Evolutionary conservation across 2,329 filamentous ascomycete genomes (phyloP).

Genomic region (Trichoderma endophyticum): DNA sequence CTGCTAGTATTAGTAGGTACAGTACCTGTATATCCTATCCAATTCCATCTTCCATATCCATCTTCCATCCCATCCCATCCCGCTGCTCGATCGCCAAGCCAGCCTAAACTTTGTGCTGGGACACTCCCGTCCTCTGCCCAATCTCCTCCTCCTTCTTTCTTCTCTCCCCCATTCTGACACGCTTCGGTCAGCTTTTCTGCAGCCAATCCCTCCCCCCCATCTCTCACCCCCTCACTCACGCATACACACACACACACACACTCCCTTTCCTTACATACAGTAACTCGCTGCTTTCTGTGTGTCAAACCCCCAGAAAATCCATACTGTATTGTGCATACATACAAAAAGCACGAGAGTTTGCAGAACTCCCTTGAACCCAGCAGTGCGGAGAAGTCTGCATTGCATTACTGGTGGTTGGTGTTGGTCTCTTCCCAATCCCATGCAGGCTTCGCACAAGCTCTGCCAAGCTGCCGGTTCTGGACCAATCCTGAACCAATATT

Average conservation of each 20-base stretch:
- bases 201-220: background rate
- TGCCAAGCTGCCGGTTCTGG: slow-evolving; percentile 1
- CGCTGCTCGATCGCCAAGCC: slow-evolving; percentile 12
- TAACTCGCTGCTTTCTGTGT: background rate
- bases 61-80: background rate
- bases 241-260: background rate
- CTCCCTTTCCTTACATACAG: background rate
- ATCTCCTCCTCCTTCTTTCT: background rate
- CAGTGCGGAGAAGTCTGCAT: background rate
- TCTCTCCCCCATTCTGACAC: background rate
- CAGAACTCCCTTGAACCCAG: background rate
- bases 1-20: background rate
- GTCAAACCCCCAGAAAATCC: background rate
- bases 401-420: background rate
- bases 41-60: background rate
- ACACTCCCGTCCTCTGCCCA: background rate
- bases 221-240: background rate
- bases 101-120: background rate
- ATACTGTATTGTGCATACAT: too few relatives aligned
- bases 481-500: background rate
- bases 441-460: background rate
- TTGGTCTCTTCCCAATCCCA: background rate
- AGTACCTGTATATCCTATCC: background rate
- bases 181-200: background rate
- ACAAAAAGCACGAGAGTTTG: background rate